Evolutionary conservation across 192 early-diverging fungal species (phyloP).

Genomic region (Chytriomyces sp.): DNA sequence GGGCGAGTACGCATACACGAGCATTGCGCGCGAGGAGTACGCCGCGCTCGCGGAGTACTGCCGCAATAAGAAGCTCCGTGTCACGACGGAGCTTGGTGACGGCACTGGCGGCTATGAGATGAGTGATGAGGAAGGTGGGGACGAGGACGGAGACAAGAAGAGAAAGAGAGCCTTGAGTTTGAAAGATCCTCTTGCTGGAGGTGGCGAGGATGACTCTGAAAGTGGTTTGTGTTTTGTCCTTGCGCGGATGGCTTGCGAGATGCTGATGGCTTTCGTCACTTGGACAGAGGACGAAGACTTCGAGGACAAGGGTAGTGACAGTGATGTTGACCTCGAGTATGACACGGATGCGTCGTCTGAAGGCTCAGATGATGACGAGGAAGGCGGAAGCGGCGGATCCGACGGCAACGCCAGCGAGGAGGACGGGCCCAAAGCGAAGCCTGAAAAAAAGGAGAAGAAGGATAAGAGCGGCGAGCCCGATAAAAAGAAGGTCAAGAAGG

Average conservation of each 20-base stretch:
- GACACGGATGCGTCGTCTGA: constrained; percentile 28
- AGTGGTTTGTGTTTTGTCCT: constrained; percentile 20
- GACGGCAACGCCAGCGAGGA: constrained; percentile 24
- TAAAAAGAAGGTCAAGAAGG: constrained; percentile 73
- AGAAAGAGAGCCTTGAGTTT: constrained; percentile 10
- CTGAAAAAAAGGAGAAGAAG: constrained; percentile 27
- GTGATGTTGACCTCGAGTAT: constrained; percentile 29
- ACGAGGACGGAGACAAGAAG: constrained; percentile 21
- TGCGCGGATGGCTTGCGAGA: background rate
- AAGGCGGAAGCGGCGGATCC: constrained; percentile 10
- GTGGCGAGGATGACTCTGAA: constrained; percentile 32
- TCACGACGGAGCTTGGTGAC: constrained; percentile 33
- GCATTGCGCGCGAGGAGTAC: constrained; percentile 90
- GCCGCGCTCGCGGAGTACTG: constrained; percentile 79
- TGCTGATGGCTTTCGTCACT: background rate
- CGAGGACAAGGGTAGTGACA: constrained; percentile 29
- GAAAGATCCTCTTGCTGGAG: constrained; percentile 13
- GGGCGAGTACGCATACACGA: constrained; percentile 82
- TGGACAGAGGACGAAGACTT: constrained; percentile 33
- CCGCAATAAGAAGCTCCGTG: constrained; percentile 67
- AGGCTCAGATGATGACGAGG: constrained; percentile 19
- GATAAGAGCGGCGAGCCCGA: constrained; percentile 28
- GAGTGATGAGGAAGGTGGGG: constrained; percentile 40
- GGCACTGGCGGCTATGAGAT: constrained; percentile 49
- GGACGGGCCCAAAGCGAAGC: background rate